phyloP scores from a whole-genome alignment of 148 eudicot species.

The Pharnaceum exiguum region DNA sequence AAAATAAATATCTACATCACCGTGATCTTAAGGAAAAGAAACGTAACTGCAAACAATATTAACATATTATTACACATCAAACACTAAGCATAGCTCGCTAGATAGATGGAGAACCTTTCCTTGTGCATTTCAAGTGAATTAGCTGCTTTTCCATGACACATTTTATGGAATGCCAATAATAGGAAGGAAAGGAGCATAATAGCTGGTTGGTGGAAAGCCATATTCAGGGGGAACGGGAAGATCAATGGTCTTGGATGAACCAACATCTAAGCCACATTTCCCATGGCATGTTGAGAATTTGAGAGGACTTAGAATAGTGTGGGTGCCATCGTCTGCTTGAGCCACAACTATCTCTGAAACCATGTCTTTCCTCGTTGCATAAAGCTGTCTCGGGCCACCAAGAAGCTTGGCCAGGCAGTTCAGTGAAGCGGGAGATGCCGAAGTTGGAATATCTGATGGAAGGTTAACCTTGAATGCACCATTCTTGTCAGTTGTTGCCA shows the following conservation, averaged over 20 bases:
- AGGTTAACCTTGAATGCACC: conserved; percentile 49
- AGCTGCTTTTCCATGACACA: no score
- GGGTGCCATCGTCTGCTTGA: conserved; percentile 19
- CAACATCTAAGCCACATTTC: conserved; percentile 25
- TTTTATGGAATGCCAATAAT: conserved; percentile 76
- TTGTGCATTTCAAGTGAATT: no score
- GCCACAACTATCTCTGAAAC: conserved; percentile 19
- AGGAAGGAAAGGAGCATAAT: conserved; percentile 54
- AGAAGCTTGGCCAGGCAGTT: conserved; percentile 51
- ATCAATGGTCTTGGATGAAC: conserved; percentile 61
- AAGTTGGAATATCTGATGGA: conserved; percentile 27
- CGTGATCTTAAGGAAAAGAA: no score
- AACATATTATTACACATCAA: no score
- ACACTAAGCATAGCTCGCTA: no score
- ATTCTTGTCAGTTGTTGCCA: conserved; percentile 38
- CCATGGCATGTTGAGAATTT: conserved; percentile 54
- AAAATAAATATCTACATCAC: no score
- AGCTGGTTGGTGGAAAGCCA: conserved; percentile 73
- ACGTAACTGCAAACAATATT: no score
- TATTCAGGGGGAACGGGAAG: conserved; percentile 65
- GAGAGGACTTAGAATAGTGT: conserved; percentile 37
- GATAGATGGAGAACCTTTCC: no score
- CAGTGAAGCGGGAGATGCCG: conserved; percentile 1
- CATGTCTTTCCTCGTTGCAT: conserved; percentile 26
- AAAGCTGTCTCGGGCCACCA: conserved; percentile 61